Evolutionary conservation across 2,329 filamentous ascomycete genomes (phyloP).

Genomic region (Aspergillus pseudotamarii): DNA sequence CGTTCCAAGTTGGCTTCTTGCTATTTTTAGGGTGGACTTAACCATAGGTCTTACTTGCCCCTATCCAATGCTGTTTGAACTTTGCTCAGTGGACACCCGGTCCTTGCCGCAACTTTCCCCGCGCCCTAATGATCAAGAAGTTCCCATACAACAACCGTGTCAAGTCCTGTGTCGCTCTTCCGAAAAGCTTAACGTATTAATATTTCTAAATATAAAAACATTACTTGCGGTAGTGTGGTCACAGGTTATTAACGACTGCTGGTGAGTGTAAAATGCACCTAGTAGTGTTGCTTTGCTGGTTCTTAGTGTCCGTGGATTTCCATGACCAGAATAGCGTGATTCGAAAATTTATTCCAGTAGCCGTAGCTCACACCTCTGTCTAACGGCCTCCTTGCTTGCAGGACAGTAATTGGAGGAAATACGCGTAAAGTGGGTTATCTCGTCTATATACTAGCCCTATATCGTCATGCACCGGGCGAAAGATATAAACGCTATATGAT

Average conservation of each 20-base stretch:
- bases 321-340: not conserved
- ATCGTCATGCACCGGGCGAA: not conserved
- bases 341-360: not conserved
- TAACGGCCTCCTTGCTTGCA: not conserved
- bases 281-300: not conserved
- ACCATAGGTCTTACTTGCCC: too few relatives aligned
- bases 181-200: not conserved
- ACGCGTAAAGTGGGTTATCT: not conserved
- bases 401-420: not conserved
- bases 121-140: not conserved
- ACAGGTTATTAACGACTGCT: not conserved
- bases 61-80: not conserved
- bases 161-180: not conserved
- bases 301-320: not conserved
- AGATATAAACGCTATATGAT: not conserved
- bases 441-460: not conserved
- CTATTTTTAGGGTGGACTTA: not conserved
- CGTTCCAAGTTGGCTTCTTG: not conserved
- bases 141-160: not conserved
- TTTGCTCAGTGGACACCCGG: too few relatives aligned
- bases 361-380: not conserved
- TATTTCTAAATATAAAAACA: not conserved
- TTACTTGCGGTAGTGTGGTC: not conserved
- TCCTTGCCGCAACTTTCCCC: not conserved
- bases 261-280: not conserved